Evolutionary conservation across 352 stramenopile species (phyloP).

Genomic region (Globisporangium nagaii): DNA sequence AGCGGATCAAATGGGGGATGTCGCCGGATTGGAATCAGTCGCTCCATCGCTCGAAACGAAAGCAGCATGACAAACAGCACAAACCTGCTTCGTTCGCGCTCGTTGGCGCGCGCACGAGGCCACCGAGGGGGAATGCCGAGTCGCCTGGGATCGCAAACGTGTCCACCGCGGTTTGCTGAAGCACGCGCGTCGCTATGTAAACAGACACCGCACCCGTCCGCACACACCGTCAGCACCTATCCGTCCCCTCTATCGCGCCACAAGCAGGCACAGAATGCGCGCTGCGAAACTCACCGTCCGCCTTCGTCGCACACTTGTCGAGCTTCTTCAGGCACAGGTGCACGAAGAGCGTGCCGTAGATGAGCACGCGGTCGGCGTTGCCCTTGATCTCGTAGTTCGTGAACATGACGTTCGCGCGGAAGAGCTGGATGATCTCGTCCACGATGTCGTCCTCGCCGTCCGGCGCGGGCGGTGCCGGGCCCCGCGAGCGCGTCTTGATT

Average conservation of each 20-base stretch:
- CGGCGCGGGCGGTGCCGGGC: slow-evolving; percentile 76
- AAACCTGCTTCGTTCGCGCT: slow-evolving; percentile 74
- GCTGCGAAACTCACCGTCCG: slow-evolving; percentile 33
- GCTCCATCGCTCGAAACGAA: no score
- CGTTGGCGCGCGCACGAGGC: slow-evolving; percentile 65
- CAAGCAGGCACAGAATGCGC: neutral
- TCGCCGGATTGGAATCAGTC: no score
- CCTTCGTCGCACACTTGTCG: slow-evolving; percentile 75
- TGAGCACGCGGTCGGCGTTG: slow-evolving; percentile 87
- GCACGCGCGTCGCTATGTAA: slow-evolving; percentile 50
- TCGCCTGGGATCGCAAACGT: slow-evolving; percentile 86
- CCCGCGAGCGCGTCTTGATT: slow-evolving; percentile 84
- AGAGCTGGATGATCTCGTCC: slow-evolving; percentile 91
- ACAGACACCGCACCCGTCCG: neutral
- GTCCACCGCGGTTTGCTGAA: slow-evolving; percentile 82
- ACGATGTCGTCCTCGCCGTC: slow-evolving; percentile 88
- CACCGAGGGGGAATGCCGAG: slow-evolving; percentile 75
- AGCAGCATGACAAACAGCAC: neutral
- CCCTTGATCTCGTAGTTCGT: slow-evolving; percentile 93
- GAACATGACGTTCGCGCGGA: slow-evolving; percentile 93
- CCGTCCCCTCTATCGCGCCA: neutral
- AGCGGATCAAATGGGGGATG: no score
- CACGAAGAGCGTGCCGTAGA: slow-evolving; percentile 93
- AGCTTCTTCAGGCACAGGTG: slow-evolving; percentile 90
- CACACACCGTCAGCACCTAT: neutral